Evolutionary conservation across 768 basidiomycete species (phyloP), one percentile per base, ranked within the genome.

Genomic region (Auriscalpium microsporum): DNA sequence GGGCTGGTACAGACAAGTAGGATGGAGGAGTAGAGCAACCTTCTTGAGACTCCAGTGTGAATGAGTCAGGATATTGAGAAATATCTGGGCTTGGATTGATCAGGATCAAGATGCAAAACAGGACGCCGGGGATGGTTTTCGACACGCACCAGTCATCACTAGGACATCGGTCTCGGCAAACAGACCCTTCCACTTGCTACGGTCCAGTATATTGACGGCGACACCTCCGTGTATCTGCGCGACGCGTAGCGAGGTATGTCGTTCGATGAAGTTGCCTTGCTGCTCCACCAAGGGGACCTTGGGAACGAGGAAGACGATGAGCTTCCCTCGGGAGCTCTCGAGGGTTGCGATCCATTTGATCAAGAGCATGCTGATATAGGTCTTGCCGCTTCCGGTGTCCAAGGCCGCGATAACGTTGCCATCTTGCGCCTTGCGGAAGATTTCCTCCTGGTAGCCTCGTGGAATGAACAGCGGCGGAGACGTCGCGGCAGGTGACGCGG

Each of bases 271-370:
- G 21, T 78, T 73, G 19, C 77, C 80, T 65, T 93, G 90, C 65
- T 94, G 93, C 59, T 87, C 81, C 19, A 94, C 93, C 14, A 95
- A 78, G 2, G 89, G 78, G 4, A 92, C 90, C 61, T 86, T 86
- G 0, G 93, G 93, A 2, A 90, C 90, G 36, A 94, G 76, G 64
- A 94, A 94, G 10, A 92, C 77, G 59, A 84, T 76, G 48, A 80
- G 77, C 67, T 87, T 89, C 52, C 75, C 77, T 44, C 69, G 61
- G 1, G 78, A 74, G 14, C 66, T 62, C 17, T 79, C 73, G 57
- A 78, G 78, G 0, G 78, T 64, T 17, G 81, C 74, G 54, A 87
- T 76, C 84, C 85, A 90, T 71, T 85, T 84, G 63, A 93, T 84
- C 56, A 94, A 78, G 8, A 81, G 69, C 45, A 76, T 75, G 55